These are phyloP conservation scores for Macrophomina phaseolina DNA, from an alignment of 2,329 filamentous ascomycete species.

Conservation along the genomic window DNA sequence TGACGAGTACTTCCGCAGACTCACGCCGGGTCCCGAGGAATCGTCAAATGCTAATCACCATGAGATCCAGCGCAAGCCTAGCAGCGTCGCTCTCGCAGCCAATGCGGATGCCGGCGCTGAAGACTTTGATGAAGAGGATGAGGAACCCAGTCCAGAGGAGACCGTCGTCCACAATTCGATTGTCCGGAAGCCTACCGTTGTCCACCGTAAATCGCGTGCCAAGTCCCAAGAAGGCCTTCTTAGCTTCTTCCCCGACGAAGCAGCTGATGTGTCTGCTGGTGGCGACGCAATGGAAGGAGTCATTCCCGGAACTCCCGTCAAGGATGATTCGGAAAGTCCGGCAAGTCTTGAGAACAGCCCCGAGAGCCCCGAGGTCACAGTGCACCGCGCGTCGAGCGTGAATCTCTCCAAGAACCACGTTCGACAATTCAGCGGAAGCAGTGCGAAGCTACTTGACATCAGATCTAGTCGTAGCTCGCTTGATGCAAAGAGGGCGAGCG, in stretches of 20 bases:
- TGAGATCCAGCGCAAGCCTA: slow-evolving; percentile 43
- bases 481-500: slow-evolving; percentile 32
- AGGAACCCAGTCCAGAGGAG: slow-evolving; percentile 28
- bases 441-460: slow-evolving; percentile 75
- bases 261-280: slow-evolving; percentile 35
- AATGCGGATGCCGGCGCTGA: slow-evolving; percentile 49
- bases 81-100: slow-evolving; percentile 51
- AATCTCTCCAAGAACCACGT: slow-evolving; percentile 69
- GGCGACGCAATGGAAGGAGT: slow-evolving; percentile 41
- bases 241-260: slow-evolving; percentile 48
- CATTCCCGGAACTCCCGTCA: slow-evolving; percentile 41
- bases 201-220: slow-evolving; percentile 64
- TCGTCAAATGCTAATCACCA: slow-evolving; percentile 26
- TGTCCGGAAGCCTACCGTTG: slow-evolving; percentile 66
- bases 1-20: slow-evolving; percentile 74
- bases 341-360: slow-evolving; percentile 36
- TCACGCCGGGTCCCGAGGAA: slow-evolving; percentile 56
- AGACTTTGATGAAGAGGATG: slow-evolving; percentile 51
- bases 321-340: slow-evolving; percentile 34
- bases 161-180: slow-evolving; percentile 59
- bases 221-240: slow-evolving; percentile 67
- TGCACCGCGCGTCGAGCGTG: slow-evolving; percentile 74
- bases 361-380: slow-evolving; percentile 31
- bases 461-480: slow-evolving; percentile 28
- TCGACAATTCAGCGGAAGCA: slow-evolving; percentile 77